Evolutionary conservation across 73 alveolate genomes (phyloP), one percentile per base, ranked within the genome.

Genomic region (Stentor coeruleus): DNA sequence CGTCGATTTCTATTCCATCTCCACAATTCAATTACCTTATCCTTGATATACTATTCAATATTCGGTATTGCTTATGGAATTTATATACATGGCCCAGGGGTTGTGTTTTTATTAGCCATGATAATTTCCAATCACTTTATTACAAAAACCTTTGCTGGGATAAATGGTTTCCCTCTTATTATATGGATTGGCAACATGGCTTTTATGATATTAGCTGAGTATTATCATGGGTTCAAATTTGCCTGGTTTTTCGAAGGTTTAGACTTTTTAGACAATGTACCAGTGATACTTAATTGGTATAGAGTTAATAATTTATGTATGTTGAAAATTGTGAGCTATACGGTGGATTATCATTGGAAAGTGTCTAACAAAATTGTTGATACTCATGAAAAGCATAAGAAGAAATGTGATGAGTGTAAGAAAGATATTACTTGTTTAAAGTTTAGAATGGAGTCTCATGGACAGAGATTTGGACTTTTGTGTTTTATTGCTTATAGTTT

Each of bases 401-500:
- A 20, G 11, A 31, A 66, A 20, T 66, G 79, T 33, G 14, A 26
- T 66, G 39, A 66, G 33, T 66, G 79, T 40, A 66, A 33, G n/a
- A 15, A 26, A 15, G 37, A 1, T 20, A 66, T 14, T 20, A 2
- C 37, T 20, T 66, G 79, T 40, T 66, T 33, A 26, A 66, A 26
- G 0, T 66, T 20, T 66, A 0, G 79, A 66, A 66, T 20, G 79
- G 37, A 31, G 14, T 37, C 42, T 20, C 36, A 66, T 2, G 79
- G 49, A 33, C n/a, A 76, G n/a, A 55, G 38, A 66, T 84, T 76
- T 77, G 57, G 83, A 81, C 76, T 84, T 60, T 76, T 30, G n/a
- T 85, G 97, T 3, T 94, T 94, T 91, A 92, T 74, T 14, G 90
- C 90, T 0, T 84, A 84, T 76, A 38, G 74, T 41, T 82, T 82